A percentile compares a stretch with the other conserved stretches of the same genome.
These are phyloP conservation scores for Lyophyllum atratum DNA, from an alignment of 768 basidiomycete genomes.

Conservation along the genomic window DNA sequence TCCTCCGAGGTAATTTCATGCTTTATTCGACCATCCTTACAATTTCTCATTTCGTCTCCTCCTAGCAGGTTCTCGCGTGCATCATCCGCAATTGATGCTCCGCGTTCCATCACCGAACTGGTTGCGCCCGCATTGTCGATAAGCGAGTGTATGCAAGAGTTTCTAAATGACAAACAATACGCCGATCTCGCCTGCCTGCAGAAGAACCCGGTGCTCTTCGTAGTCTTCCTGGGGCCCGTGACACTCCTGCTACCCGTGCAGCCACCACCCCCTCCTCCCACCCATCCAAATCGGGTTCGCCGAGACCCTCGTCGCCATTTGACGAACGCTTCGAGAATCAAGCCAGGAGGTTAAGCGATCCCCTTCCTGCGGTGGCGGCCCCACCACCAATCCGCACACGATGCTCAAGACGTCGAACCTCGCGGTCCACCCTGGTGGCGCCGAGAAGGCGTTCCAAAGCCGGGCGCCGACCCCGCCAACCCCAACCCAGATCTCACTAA, in stretches of 20 bases:
- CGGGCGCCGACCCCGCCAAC: not conserved
- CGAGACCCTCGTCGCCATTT: slow-evolving; percentile 18
- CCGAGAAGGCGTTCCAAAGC: not conserved
- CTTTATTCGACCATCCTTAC: not conserved
- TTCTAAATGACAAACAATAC: slow-evolving; percentile 20
- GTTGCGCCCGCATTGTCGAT: slow-evolving; percentile 28
- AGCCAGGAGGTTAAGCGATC: slow-evolving; percentile 24
- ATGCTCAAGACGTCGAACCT: too few species aligned
- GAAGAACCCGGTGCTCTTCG: slow-evolving; percentile 25
- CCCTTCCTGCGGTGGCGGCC: not conserved
- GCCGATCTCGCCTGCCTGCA: slow-evolving; percentile 28
- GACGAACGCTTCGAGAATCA: slow-evolving; percentile 31
- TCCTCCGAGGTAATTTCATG: slow-evolving; percentile 38
- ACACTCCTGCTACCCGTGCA: slow-evolving; percentile 17
- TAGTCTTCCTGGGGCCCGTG: slow-evolving; percentile 27
- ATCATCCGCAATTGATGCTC: slow-evolving; percentile 24
- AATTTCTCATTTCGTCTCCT: not conserved
- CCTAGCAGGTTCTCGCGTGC: slow-evolving; percentile 27
- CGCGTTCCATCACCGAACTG: slow-evolving; percentile 25
- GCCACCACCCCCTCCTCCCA: not conserved
- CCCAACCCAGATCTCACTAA: not conserved
- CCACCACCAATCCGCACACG: too few species aligned
- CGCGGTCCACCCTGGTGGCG: too few species aligned
- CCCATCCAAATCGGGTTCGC: slow-evolving; percentile 2
- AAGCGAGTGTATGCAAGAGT: slow-evolving; percentile 23